Conservation (phyloP, 2,329 filamentous ascomycete genomes). For the Exophiala oligosperma region DNA sequence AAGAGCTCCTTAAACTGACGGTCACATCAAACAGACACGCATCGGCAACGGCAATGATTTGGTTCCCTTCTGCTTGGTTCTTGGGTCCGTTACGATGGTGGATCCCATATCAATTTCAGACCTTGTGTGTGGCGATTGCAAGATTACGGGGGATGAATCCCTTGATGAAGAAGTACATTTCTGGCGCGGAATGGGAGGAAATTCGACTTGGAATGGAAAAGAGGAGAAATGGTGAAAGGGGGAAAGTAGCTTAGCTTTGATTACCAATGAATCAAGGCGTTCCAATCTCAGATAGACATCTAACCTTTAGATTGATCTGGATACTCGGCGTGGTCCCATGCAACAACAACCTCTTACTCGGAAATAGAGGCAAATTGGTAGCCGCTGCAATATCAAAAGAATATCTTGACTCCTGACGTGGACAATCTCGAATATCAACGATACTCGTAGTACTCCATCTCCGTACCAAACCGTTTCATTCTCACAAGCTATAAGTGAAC, state of each 20-base stretch:
- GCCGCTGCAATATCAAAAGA: too few species aligned
- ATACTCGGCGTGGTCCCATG: too few species aligned
- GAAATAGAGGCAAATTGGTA: too few species aligned
- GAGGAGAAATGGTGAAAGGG: neutral
- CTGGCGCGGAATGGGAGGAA: constrained; percentile 16
- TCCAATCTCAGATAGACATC: too few species aligned
- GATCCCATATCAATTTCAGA: constrained; percentile 18
- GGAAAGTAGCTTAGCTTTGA: too few species aligned
- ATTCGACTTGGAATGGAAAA: constrained; percentile 1
- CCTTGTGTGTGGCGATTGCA: constrained; percentile 10
- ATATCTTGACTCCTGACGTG: too few species aligned
- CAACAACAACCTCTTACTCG: too few species aligned
- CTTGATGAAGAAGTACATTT: constrained; percentile 14
- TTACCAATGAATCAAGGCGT: too few species aligned
- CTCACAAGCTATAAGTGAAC: constrained; percentile 60
- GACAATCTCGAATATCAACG: too few species aligned
- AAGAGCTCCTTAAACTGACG: too few species aligned
- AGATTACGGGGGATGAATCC: constrained; percentile 15
- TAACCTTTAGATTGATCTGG: too few species aligned
- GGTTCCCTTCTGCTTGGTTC: constrained; percentile 54
- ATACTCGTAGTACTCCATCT: too few species aligned
- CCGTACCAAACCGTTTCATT: neutral
- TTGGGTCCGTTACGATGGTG: constrained; percentile 23
- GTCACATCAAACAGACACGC: constrained; percentile 10
- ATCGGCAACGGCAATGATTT: constrained; percentile 60